Percentiles rank a stretch among this genome's conserved stretches.
These are phyloP conservation scores for Solanum pennellii DNA, from an alignment of 257 asterid genomes.

Conservation along the genomic window DNA sequence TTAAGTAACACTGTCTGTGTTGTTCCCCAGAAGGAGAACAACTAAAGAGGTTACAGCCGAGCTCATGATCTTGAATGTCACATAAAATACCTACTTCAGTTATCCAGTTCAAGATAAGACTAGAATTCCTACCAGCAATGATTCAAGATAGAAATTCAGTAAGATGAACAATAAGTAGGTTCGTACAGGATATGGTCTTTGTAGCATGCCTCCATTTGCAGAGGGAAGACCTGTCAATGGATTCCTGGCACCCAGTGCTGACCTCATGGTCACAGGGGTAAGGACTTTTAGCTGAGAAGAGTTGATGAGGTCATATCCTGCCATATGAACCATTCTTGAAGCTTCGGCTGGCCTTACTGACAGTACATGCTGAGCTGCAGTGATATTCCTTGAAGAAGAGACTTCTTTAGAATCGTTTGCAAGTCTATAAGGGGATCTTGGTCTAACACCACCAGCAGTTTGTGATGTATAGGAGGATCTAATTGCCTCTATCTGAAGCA, in stretches of 20 bases:
- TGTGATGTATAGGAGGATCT: conserved; percentile 31
- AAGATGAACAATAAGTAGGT: conserved; percentile 4
- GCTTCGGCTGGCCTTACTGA: conserved; percentile 15
- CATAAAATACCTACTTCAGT: not conserved
- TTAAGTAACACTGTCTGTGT: not conserved
- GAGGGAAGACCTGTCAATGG: conserved; percentile 15
- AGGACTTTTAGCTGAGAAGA: conserved; percentile 22
- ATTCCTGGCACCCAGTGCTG: conserved; percentile 15
- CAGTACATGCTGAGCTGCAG: conserved; percentile 17
- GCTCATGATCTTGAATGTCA: not conserved
- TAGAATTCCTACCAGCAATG: not conserved
- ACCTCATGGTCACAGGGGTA: conserved; percentile 12
- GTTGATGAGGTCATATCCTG: conserved; percentile 5
- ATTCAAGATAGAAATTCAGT: not conserved
- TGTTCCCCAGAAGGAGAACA: not conserved
- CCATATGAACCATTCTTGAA: conserved; percentile 9
- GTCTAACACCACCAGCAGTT: conserved; percentile 16
- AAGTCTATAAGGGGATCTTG: conserved; percentile 12
- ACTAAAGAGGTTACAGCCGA: not conserved
- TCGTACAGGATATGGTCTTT: conserved; percentile 26
- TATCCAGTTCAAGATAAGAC: not conserved
- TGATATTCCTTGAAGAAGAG: conserved; percentile 14
- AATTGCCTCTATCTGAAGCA: conserved; percentile 8
- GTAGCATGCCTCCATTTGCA: conserved; percentile 27
- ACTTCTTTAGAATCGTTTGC: conserved; percentile 15